phyloP scores from a whole-genome alignment of 2,329 filamentous ascomycete genomes.

The Cladophialophora carrionii region DNA sequence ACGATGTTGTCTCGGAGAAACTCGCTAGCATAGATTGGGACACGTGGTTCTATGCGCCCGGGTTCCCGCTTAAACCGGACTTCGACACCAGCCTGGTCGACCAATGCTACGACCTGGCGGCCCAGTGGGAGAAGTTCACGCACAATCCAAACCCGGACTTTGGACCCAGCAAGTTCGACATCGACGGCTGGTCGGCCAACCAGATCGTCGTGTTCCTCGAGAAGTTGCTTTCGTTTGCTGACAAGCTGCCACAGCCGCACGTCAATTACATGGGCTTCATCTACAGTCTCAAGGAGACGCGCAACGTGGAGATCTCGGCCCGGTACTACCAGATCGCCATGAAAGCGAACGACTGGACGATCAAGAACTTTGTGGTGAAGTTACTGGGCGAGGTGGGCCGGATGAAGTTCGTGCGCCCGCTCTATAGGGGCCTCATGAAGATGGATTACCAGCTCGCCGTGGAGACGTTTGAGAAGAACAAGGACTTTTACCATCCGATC shows the following conservation, averaged over 20 bases:
- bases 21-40: slow-evolving; percentile 83
- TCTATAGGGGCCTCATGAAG: slow-evolving; percentile 73
- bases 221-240: slow-evolving; percentile 68
- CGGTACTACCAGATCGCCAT: slow-evolving; percentile 81
- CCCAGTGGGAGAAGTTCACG: slow-evolving; percentile 71
- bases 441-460: slow-evolving; percentile 75
- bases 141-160: slow-evolving; percentile 47
- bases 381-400: slow-evolving; percentile 80
- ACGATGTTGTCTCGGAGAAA: slow-evolving; percentile 60
- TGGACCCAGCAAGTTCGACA: slow-evolving; percentile 68
- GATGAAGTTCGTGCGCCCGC: slow-evolving; percentile 94
- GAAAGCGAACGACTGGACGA: slow-evolving; percentile 68
- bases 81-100: slow-evolving; percentile 90
- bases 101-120: slow-evolving; percentile 77
- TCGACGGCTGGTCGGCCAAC: slow-evolving; percentile 76
- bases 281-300: slow-evolving; percentile 73
- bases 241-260: slow-evolving; percentile 65
- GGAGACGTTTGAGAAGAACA: slow-evolving; percentile 82
- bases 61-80: slow-evolving; percentile 83
- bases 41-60: slow-evolving; percentile 82
- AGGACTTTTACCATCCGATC: slow-evolving; percentile 94
- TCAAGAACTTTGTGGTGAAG: slow-evolving; percentile 71
- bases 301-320: slow-evolving; percentile 83
- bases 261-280: slow-evolving; percentile 72
- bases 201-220: slow-evolving; percentile 92